Base-by-base conservation (phyloP, 2,329 filamentous ascomycete species). In the Pseudogymnoascus destructans region DNA sequence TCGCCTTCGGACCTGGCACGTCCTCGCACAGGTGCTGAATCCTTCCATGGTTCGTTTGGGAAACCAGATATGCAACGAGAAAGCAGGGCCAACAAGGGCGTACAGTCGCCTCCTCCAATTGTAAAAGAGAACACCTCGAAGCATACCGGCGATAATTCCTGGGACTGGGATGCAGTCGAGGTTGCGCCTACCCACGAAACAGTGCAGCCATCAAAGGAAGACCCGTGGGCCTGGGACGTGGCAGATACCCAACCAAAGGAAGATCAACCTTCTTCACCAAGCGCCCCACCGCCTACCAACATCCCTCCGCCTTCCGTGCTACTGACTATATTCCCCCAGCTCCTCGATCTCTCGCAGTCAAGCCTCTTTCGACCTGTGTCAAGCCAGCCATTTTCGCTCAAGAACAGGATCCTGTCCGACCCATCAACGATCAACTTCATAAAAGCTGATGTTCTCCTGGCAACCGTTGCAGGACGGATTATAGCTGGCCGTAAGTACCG, bases 221-320 rank as follows among this genome's bases (percentile, higher is more conserved):
- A 70, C 61, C 60, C 67, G 15, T 70, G 68, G 68, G 65, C 57
- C 1, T 70, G 68, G 68, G 67, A 69, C 59, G 55, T 60, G 9
- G 64, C 62, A 32, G 67, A 69, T 58, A 61, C 61, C 23, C 59
- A 63, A 6, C 27, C 55, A 57, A 36, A 58, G 9, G 27, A 27
- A 13, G 56, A 36, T 32, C 27, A 30, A 55, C 15, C 15, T 6
- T 49, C 33, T 15, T 17, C 15, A n/a, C 35, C 19, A 59, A 59
- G 10, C 57, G n/a, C 30, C 36, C 35, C 76, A 21, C 86, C 89
- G 5, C 90, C 90, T 4, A 89, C 84, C 15, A 96, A 95, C 67
- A 83, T 96, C 6, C 92, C 92, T 8, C 92, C 92, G 3, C 92
- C 92, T 1, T 88, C 88, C 0, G 78, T 95, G 17, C 75, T 97